A percentile compares a stretch with the other conserved stretches of the same genome.
Conservation (phyloP, 441 rosid species). For the Populus hybrid region DNA sequence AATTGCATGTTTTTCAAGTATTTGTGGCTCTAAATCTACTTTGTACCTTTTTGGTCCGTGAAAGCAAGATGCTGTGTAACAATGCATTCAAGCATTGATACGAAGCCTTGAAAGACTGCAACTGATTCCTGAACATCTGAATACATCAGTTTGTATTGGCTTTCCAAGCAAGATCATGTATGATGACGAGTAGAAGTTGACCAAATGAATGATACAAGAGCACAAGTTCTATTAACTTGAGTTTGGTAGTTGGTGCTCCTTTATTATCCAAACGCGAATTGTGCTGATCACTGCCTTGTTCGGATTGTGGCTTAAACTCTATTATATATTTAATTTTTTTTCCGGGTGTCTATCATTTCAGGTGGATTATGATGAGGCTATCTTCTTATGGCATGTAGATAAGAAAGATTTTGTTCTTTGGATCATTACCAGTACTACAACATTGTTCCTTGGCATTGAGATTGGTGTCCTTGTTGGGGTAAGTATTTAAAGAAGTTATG, state of each 20-base stretch:
- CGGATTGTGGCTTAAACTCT: neutral
- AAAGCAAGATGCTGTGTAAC: neutral
- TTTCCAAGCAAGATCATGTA: neutral
- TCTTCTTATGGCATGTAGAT: conserved; percentile 89
- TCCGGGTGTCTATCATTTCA: conserved; percentile 33
- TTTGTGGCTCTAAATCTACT: neutral
- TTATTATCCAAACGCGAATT: neutral
- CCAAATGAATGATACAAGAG: neutral
- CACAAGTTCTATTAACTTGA: neutral
- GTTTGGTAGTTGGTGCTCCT: neutral
- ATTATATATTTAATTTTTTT: neutral
- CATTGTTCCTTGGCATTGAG: conserved; percentile 94
- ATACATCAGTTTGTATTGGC: neutral
- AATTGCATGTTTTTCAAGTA: neutral
- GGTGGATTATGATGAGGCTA: conserved; percentile 94
- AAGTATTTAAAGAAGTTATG: conserved; percentile 28
- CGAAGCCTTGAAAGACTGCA: neutral
- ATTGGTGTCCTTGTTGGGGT: conserved; percentile 98
- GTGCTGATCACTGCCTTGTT: neutral
- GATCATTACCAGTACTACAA: conserved; percentile 71
- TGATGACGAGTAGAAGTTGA: neutral
- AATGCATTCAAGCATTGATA: neutral
- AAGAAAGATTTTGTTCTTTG: conserved; percentile 97
- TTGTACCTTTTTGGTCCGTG: neutral
- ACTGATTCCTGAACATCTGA: neutral